Evolutionary conservation across 768 basidiomycete species (phyloP).

Genomic region (Suillus brevipes): DNA sequence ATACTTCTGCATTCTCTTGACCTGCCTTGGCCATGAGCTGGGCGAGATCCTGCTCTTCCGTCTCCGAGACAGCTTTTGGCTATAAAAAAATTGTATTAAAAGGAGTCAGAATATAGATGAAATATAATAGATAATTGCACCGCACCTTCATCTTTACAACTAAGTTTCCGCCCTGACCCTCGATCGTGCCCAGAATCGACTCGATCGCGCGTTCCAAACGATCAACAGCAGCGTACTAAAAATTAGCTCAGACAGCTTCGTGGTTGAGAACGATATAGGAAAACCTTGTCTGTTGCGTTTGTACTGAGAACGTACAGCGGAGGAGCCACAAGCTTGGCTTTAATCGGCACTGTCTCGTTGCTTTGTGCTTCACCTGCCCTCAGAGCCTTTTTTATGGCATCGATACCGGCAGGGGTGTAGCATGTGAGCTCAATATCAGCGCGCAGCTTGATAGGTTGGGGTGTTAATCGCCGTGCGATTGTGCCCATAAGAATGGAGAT

Average conservation of each 20-base stretch:
- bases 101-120: slow-evolving; percentile 2
- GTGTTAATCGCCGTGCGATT: slow-evolving; percentile 93
- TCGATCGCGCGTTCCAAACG: slow-evolving; percentile 93
- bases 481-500: slow-evolving; percentile 69
- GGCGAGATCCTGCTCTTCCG: slow-evolving; percentile 95
- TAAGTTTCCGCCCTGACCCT: slow-evolving; percentile 80
- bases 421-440: slow-evolving; percentile 98
- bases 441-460: slow-evolving; percentile 97
- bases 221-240: slow-evolving; percentile 83
- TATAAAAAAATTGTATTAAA: slow-evolving; percentile 30
- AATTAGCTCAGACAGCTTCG: neutral
- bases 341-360: slow-evolving; percentile 91
- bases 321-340: slow-evolving; percentile 94
- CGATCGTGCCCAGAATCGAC: slow-evolving; percentile 81
- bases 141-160: slow-evolving; percentile 94
- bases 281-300: slow-evolving; percentile 93
- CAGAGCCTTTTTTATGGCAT: slow-evolving; percentile 92
- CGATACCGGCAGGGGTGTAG: slow-evolving; percentile 93
- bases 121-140: neutral
- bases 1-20: slow-evolving; percentile 93
- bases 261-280: neutral
- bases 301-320: slow-evolving; percentile 95
- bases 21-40: slow-evolving; percentile 95
- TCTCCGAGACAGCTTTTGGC: slow-evolving; percentile 98
- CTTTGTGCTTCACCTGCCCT: slow-evolving; percentile 86